These are phyloP conservation scores for Cladochytrium replicatum DNA, from an alignment of 192 early-diverging fungal species.

Conservation along the genomic window DNA sequence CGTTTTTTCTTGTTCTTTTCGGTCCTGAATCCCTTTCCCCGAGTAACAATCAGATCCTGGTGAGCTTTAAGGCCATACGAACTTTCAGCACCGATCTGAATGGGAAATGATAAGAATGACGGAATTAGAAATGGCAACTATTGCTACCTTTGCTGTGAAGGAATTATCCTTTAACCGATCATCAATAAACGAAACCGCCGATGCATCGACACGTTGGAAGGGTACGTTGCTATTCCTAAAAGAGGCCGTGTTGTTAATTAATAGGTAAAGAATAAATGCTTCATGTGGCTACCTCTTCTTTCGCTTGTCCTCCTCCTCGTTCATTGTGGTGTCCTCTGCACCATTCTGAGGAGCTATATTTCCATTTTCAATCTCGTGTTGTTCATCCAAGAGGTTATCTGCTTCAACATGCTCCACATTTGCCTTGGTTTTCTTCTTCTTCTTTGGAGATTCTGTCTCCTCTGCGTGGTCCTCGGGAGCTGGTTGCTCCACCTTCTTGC, in stretches of 20 bases:
- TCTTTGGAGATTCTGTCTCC: neutral
- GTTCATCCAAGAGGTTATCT: conserved; percentile 18
- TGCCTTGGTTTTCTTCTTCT: neutral
- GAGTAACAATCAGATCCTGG: conserved; percentile 77
- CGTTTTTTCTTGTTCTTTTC: conserved; percentile 76
- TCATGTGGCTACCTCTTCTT: conserved; percentile 5
- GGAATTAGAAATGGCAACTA: neutral
- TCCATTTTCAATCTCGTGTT: conserved; percentile 29
- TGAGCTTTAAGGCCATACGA: conserved; percentile 91
- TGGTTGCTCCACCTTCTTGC: neutral
- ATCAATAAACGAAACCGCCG: conserved; percentile 71
- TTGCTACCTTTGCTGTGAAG: conserved; percentile 47
- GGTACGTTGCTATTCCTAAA: neutral
- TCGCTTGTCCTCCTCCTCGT: conserved; percentile 16
- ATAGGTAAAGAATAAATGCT: conserved; percentile 1
- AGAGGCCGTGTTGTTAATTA: neutral
- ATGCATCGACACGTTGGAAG: conserved; percentile 74
- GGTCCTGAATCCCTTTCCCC: conserved; percentile 84
- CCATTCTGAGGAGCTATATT: no score
- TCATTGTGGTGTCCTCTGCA: no score
- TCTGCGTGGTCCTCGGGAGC: neutral
- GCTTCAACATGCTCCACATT: neutral
- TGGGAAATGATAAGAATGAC: conserved; percentile 1
- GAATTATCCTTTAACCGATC: conserved; percentile 79
- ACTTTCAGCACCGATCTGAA: conserved; percentile 51